Conservation (phyloP, 192 early-diverging fungal genomes). For the Rhizoclosmatium globosum region DNA sequence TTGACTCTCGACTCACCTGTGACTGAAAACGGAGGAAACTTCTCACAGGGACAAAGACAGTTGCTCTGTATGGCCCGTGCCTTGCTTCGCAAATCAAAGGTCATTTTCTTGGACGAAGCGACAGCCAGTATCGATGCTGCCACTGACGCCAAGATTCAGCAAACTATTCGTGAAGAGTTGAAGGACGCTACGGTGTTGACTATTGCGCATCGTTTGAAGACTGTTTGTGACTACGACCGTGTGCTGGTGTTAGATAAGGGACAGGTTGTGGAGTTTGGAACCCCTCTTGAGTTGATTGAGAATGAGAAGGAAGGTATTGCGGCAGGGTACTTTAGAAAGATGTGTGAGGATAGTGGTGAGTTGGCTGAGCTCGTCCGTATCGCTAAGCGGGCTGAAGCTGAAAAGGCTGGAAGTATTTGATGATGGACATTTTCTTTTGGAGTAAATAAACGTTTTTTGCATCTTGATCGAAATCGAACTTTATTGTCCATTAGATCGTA, state of each 20-base stretch:
- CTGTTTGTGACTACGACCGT: conserved; percentile 59
- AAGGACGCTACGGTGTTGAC: conserved; percentile 44
- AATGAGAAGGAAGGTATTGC: conserved; percentile 23
- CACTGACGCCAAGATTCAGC: conserved; percentile 47
- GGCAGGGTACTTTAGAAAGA: conserved; percentile 72
- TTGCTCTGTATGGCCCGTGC: conserved; percentile 59
- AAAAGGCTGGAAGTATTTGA: not conserved
- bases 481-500: too few species aligned
- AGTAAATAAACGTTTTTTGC: too few species aligned
- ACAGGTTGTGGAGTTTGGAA: conserved; percentile 81
- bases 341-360: conserved; percentile 88
- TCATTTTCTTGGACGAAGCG: conserved; percentile 56
- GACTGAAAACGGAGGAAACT: conserved; percentile 50
- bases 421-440: too few species aligned
- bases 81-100: conserved; percentile 46
- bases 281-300: conserved; percentile 73
- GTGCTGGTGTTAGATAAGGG: conserved; percentile 85
- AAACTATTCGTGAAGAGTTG: conserved; percentile 49
- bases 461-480: too few species aligned
- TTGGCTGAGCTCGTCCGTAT: conserved; percentile 73
- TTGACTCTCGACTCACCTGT: conserved; percentile 34
- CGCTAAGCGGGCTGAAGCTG: conserved; percentile 31
- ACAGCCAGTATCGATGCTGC: conserved; percentile 35
- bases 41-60: conserved; percentile 49
- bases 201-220: conserved; percentile 47